phyloP scores from a whole-genome alignment of 78 protist genomes.

The Anaeramoeba ignava region DNA sequence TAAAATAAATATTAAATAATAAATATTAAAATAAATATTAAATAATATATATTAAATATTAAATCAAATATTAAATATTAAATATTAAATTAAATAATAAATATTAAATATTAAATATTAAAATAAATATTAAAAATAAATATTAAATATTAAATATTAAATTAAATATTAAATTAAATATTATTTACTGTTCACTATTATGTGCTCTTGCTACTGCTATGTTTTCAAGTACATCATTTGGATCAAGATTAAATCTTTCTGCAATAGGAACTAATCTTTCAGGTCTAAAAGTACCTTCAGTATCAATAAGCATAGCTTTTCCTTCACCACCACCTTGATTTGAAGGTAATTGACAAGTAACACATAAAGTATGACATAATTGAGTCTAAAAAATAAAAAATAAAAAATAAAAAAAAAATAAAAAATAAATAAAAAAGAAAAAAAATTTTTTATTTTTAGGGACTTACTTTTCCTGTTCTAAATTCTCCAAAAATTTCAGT shows the following conservation, averaged over 20 bases:
- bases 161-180: too few species aligned
- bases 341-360: slow-evolving; percentile 75
- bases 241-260: slow-evolving; percentile 40
- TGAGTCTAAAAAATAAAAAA: neutral
- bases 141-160: too few species aligned
- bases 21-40: too few species aligned
- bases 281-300: slow-evolving; percentile 99
- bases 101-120: too few species aligned
- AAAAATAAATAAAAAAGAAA: too few species aligned
- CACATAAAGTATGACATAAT: slow-evolving; percentile 54
- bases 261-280: slow-evolving; percentile 83
- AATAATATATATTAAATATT: too few species aligned
- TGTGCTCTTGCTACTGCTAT: slow-evolving; percentile 94
- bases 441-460: too few species aligned
- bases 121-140: too few species aligned
- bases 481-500: slow-evolving; percentile 99
- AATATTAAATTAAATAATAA: too few species aligned
- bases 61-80: too few species aligned
- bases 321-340: slow-evolving; percentile 96
- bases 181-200: slow-evolving; percentile 91
- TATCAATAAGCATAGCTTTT: slow-evolving; percentile 93
- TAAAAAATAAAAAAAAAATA: neutral
- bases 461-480: slow-evolving; percentile 90
- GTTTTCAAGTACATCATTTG: slow-evolving; percentile 89
- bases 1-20: too few species aligned